Base-by-base conservation (phyloP, 108 stramenopile species). In the Epipyxis sp. region DNA sequence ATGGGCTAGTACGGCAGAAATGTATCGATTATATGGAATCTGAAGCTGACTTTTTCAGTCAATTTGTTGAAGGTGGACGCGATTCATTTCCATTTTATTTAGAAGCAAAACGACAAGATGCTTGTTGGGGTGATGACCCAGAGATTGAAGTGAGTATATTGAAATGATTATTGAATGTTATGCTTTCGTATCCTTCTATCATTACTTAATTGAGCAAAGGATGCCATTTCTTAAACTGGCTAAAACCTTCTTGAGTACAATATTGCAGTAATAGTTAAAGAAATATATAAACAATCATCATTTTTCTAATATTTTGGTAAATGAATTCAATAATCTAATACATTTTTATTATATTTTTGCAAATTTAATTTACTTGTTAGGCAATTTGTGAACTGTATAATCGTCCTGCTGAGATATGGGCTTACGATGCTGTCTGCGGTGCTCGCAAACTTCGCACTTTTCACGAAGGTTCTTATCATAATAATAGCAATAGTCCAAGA, bases 131-230 rank as follows among this genome's bases (percentile, higher is more conserved):
- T 1, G 96, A 97, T 85, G 94, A 96, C 81, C 90, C 94, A 6
- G 97, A 98, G 84, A 90, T 98, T 58, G 95, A 95, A 80, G 97
- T n/a, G n/a, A n/a, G n/a, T n/a, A n/a, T n/a, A n/a, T n/a, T n/a
- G n/a, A n/a, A n/a, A n/a, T n/a, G n/a, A n/a, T n/a, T n/a, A n/a
- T n/a, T n/a, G n/a, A n/a, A n/a, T n/a, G n/a, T n/a, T n/a, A n/a
- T n/a, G n/a, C n/a, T n/a, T n/a, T n/a, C n/a, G n/a, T n/a, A n/a
- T n/a, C n/a, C n/a, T n/a, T n/a, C n/a, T n/a, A n/a, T n/a, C n/a
- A n/a, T n/a, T n/a, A n/a, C n/a, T n/a, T n/a, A n/a, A n/a, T n/a
- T n/a, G n/a, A n/a, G n/a, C n/a, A n/a, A n/a, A n/a, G n/a, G n/a
- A n/a, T n/a, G n/a, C n/a, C n/a, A n/a, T n/a, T n/a, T n/a, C n/a